Conservation (phyloP, 805 yeast species). For the Saccharomycopsis microspora region DNA sequence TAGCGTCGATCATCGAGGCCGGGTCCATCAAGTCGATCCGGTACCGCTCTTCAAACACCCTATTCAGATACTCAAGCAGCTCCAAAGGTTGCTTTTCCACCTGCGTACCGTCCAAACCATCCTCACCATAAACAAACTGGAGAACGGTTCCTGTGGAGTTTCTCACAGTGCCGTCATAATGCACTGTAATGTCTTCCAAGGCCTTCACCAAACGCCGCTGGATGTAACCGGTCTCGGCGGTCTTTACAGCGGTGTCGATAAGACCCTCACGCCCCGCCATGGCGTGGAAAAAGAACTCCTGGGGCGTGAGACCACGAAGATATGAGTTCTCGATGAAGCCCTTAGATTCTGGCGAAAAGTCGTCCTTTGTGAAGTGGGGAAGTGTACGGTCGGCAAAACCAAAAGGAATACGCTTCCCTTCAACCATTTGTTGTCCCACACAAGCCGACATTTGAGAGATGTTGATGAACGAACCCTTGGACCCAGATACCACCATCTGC, state of each 20-base stretch:
- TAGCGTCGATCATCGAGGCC: conserved; percentile 52
- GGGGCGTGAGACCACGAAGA: conserved; percentile 94
- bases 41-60: conserved; percentile 70
- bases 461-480: conserved; percentile 97
- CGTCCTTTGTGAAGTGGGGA: conserved; percentile 98
- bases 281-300: conserved; percentile 97
- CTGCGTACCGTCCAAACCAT: conserved; percentile 96
- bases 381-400: conserved; percentile 94
- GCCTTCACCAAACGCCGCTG: conserved; percentile 98
- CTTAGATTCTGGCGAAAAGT: conserved; percentile 95
- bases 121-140: conserved; percentile 97
- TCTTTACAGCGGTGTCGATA: conserved; percentile 98
- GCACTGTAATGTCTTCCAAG: conserved; percentile 93
- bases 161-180: conserved; percentile 96
- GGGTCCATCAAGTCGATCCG: conserved; percentile 75
- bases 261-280: conserved; percentile 99
- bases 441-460: conserved; percentile 99
- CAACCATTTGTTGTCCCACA: conserved; percentile 99
- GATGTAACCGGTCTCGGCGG: conserved; percentile 97
- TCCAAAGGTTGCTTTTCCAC: conserved; percentile 95
- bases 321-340: conserved; percentile 98
- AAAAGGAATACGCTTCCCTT: conserved; percentile 97
- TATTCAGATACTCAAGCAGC: conserved; percentile 88
- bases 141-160: conserved; percentile 94
- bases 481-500: conserved; percentile 98